A percentile compares a stretch with the other conserved stretches of the same genome.
Evolutionary conservation across 1,139 yeast species (phyloP).

Genomic region (Debaryomycetaceae sp.): DNA sequence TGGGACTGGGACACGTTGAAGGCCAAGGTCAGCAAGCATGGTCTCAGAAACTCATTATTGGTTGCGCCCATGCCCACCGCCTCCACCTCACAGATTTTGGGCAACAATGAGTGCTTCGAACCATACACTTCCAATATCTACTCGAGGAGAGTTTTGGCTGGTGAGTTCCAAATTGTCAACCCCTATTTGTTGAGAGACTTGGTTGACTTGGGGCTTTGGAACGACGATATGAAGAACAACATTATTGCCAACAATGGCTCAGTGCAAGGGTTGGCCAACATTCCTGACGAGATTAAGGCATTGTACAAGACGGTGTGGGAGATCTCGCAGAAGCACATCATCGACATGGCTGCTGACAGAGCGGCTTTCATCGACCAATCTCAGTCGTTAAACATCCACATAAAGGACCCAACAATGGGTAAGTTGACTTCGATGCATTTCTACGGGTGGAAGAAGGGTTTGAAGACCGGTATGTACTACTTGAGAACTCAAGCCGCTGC

Average conservation of each 20-base stretch:
- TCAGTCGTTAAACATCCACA: conserved; percentile 55
- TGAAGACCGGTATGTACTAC: conserved; percentile 63
- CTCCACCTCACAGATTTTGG: conserved; percentile 58
- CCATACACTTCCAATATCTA: conserved; percentile 59
- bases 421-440: conserved; percentile 58
- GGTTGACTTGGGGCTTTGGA: conserved; percentile 54
- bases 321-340: conserved; percentile 50
- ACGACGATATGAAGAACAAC: conserved; percentile 46
- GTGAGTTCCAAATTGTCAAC: conserved; percentile 60
- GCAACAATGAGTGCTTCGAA: conserved; percentile 60
- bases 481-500: conserved; percentile 61
- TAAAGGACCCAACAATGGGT: conserved; percentile 54
- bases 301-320: conserved; percentile 62
- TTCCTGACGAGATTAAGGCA: conserved; percentile 49
- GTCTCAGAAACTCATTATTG: conserved; percentile 54
- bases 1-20: conserved; percentile 56
- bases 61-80: conserved; percentile 69
- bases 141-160: conserved; percentile 57
- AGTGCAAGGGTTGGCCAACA: conserved; percentile 45
- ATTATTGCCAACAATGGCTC: conserved; percentile 54
- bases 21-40: conserved; percentile 39
- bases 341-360: conserved; percentile 61
- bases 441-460: conserved; percentile 60
- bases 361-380: conserved; percentile 59
- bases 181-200: conserved; percentile 52